phyloP scores from a whole-genome alignment of 139 green algal species.

The Gonium pectorale region DNA sequence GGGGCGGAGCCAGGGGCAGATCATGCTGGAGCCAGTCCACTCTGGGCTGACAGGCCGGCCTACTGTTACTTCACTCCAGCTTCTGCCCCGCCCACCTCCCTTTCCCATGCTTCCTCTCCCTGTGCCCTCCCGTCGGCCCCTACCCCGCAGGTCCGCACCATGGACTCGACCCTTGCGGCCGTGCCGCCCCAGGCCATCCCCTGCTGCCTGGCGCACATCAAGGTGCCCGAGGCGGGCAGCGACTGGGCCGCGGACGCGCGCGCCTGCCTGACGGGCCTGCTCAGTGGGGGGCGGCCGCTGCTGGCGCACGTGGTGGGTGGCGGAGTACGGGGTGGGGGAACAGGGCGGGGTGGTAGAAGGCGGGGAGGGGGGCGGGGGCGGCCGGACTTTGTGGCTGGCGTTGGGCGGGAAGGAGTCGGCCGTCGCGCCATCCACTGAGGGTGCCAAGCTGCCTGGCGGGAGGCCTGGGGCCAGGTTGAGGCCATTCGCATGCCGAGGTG shows the following conservation, averaged over 20 bases:
- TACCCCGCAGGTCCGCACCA: slow-evolving; percentile 57
- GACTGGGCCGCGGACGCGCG: slow-evolving; percentile 49
- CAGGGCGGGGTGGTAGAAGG: background rate
- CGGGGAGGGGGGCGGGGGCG: background rate
- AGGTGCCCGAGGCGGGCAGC: slow-evolving; percentile 48
- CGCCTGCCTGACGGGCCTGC: slow-evolving; percentile 36
- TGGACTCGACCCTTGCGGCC: slow-evolving; percentile 77
- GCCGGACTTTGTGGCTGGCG: no score
- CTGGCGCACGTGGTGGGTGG: slow-evolving; percentile 47
- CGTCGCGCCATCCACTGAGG: no score
- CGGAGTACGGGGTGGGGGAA: background rate
- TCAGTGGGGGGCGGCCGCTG: slow-evolving; percentile 42
- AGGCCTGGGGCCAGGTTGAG: no score
- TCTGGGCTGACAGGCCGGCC: no score
- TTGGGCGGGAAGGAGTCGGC: no score
- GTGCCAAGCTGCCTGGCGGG: no score
- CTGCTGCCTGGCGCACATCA: slow-evolving; percentile 71
- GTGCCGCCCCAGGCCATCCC: slow-evolving; percentile 76
- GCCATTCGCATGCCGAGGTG: no score
- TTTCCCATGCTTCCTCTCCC: background rate
- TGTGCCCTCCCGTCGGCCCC: background rate
- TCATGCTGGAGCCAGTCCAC: no score
- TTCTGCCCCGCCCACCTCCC: background rate
- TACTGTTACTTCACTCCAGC: no score
- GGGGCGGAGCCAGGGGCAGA: no score